Base-by-base conservation (phyloP, 2,329 filamentous ascomycete genomes). In the Exophiala mesophila region DNA sequence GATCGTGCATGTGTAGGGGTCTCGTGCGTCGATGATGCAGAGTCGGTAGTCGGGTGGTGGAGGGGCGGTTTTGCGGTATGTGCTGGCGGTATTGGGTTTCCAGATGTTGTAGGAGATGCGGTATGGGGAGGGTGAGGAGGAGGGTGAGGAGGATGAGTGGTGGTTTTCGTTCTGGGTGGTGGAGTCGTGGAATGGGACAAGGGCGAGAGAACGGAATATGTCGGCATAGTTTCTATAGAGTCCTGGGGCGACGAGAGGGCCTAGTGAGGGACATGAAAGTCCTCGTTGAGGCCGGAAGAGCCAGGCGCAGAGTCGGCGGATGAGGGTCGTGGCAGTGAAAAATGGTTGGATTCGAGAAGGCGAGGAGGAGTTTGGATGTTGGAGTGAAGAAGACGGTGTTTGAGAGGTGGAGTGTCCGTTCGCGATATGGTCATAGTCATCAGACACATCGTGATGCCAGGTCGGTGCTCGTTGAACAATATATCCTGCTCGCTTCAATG, bases 401-500 rank as follows among this genome's bases (percentile, higher is more conserved):
- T 41, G 12, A 16, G 24, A 24, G 19, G 44, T n/a, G 15, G 10
- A 12, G 17, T 43, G 39, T 7, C 44, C 44, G 28, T 50, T 50
- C 32, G 15, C 53, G 13, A 34, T 36, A 49, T 54, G 6, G 13
- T 24, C 31, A 26, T 52, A 41, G 7, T 38, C 54, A 21, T 61
- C 66, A n/a, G n/a, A n/a, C n/a, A n/a, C n/a, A n/a, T n/a, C n/a
- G n/a, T n/a, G n/a, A 62, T 66, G 62, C 71, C 65, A 74, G 10
- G 66, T 74, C 37, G 76, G 76, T 1, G 86, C 85, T 41, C 90
- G 78, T 47, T 84, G 71, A 13, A 97, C 78, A 36, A 83, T 77
- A 67, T 94, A 97, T 13, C 92, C 90, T 24, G 78, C 71, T 37
- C 92, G 77, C 61, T 84, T 92, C 55, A 98, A 70, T 39, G 88